Conservation (phyloP, 345 rosid species). For the Bruguiera gymnorhiza region DNA sequence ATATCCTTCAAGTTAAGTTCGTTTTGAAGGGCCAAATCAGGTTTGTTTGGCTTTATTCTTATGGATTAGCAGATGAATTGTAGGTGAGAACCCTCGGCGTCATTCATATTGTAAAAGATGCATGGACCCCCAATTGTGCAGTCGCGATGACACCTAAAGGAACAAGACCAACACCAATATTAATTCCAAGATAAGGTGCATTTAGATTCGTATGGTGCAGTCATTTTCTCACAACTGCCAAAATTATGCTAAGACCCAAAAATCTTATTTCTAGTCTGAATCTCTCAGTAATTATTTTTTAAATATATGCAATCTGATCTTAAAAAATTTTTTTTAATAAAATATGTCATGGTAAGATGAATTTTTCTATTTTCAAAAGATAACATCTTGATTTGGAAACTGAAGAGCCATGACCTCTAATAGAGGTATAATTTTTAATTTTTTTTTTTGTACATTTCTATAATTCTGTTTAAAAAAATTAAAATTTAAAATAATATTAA, state of each 20-base stretch:
- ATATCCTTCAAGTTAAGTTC: too few species aligned
- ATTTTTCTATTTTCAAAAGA: too few species aligned
- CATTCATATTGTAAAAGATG: conserved; percentile 3
- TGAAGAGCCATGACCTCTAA: too few species aligned
- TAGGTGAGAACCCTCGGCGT: conserved; percentile 8
- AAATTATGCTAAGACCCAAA: not conserved
- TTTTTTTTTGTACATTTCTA: too few species aligned
- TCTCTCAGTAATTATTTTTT: not conserved
- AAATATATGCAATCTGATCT: not conserved
- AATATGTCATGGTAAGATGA: too few species aligned
- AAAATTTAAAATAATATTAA: too few species aligned
- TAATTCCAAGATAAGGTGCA: conserved; percentile 19
- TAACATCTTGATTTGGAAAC: too few species aligned
- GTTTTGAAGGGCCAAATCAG: not conserved
- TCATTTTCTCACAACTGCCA: conserved; percentile 29
- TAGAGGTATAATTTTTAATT: too few species aligned
- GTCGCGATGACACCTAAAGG: conserved; percentile 10
- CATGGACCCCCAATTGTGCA: conserved; percentile 27
- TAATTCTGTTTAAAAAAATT: too few species aligned
- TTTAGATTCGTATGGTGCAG: conserved; percentile 20
- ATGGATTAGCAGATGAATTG: conserved; percentile 7
- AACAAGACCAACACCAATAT: not conserved
- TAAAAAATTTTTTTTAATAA: too few species aligned
- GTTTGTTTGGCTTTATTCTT: not conserved
- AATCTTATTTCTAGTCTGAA: not conserved